Evolutionary conservation across 495 filamentous ascomycete genomes (phyloP), one percentile per base, ranked within the genome.

Genomic region (Tuber aestivum): DNA sequence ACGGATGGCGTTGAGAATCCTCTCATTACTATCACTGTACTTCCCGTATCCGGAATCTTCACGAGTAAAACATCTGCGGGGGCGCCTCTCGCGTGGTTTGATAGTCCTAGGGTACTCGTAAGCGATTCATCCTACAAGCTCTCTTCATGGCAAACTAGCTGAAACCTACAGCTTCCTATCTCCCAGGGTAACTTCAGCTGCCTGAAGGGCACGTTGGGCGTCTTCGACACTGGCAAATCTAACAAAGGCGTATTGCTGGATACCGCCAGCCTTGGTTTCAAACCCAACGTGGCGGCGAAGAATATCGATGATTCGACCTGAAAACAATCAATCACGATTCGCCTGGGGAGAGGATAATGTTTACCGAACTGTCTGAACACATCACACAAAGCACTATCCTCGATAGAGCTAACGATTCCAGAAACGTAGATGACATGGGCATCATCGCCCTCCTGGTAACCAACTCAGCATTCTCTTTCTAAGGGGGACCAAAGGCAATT

Each of bases 191-290:
- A 83, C 71, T 73, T 83, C 82, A 18, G 76, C 81, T 21, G 65
- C 61, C 18, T 65, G 69, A 35, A 83, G 71, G 2, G 81, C 82
- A 45, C 73, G 77, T 70, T 80, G 79, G 20, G 82, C 82, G 74
- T 83, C 81, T 27, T 83, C 79, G 16, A 71, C 41, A 76, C 74
- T 82, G 32, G 69, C 68, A 74, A 76, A 83, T 56, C 71, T 73
- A 77, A 83, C 76, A 74, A 83, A 83, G 2, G 82, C 82, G 42
- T 83, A 83, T 40, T 83, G 80, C n/a, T 77, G 74, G 73, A 75
- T 71, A 27, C 79, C 41, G 42, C 69, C 72, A 18, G 75, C 71
- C 65, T 77, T 75, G 23, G 78, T 71, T 6, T 81, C 80, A 45
- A 74, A 81, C 75, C 81, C 81, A 41, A 81, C 80, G 5, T 71